These are phyloP conservation scores for Russula compacta DNA, from an alignment of 768 basidiomycete species.

Conservation along the genomic window DNA sequence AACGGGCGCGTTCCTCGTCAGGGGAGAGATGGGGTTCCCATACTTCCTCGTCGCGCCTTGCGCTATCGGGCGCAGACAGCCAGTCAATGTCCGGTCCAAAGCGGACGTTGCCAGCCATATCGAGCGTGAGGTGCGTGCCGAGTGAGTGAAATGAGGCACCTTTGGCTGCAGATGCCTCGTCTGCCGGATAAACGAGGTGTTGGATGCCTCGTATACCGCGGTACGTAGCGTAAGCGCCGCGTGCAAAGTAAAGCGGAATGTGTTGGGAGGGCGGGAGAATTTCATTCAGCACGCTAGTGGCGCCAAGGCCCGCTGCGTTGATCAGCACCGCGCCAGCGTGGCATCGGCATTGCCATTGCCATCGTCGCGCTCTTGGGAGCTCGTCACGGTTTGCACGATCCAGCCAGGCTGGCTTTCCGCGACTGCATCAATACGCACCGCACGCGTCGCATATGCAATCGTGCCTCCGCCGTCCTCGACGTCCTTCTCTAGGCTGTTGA, in stretches of 20 bases:
- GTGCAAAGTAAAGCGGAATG: slow-evolving; percentile 71
- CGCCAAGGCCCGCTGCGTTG: slow-evolving; percentile 74
- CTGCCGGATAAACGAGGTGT: slow-evolving; percentile 88
- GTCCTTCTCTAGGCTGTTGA: slow-evolving; percentile 77
- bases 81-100: slow-evolving; percentile 95
- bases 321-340: slow-evolving; percentile 68
- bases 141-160: slow-evolving; percentile 61
- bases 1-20: slow-evolving; percentile 46
- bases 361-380: slow-evolving; percentile 24
- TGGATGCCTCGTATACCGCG: slow-evolving; percentile 55
- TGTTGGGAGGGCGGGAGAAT: slow-evolving; percentile 47
- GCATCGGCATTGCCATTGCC: slow-evolving; percentile 54
- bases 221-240: slow-evolving; percentile 85
- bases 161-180: slow-evolving; percentile 49
- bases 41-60: slow-evolving; percentile 53
- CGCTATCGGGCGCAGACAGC: slow-evolving; percentile 46
- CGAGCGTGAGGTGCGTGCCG: slow-evolving; percentile 87
- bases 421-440: slow-evolving; percentile 76
- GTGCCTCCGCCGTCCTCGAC: slow-evolving; percentile 61
- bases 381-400: slow-evolving; percentile 77
- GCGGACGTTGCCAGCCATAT: slow-evolving; percentile 71
- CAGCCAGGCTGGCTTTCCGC: slow-evolving; percentile 47
- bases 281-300: slow-evolving; percentile 60
- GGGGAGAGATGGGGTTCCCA: slow-evolving; percentile 64
- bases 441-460: slow-evolving; percentile 68